Conservation (phyloP, 2,329 filamentous ascomycete species). For the Venturia oleaginea region DNA sequence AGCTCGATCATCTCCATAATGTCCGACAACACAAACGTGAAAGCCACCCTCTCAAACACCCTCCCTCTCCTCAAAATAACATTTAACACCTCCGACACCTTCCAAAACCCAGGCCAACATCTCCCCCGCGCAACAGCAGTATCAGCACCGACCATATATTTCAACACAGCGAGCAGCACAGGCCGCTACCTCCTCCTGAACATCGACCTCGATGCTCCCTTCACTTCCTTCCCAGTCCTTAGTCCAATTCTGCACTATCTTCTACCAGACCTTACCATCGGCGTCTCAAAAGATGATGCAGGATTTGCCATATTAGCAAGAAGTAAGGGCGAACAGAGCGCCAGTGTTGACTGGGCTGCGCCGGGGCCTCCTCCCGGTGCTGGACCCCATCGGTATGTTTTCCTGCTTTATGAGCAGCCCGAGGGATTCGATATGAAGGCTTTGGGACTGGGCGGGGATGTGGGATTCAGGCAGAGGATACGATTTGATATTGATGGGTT, state of each 20-base stretch:
- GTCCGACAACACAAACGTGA: too few relatives aligned
- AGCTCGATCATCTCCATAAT: too few relatives aligned
- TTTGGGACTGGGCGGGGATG: not conserved
- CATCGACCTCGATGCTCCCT: slow-evolving; percentile 5
- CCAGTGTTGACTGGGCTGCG: not conserved
- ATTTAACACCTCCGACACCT: too few relatives aligned
- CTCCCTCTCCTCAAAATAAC: too few relatives aligned
- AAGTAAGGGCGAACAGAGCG: not conserved
- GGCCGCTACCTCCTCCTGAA: not conserved
- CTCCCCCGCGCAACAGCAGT: not conserved
- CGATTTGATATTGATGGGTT: not conserved
- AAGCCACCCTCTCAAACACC: too few relatives aligned
- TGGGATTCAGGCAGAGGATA: not conserved
- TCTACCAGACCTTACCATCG: not conserved
- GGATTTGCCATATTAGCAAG: not conserved
- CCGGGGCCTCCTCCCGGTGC: not conserved
- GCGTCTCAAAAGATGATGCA: not conserved
- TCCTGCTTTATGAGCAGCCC: slow-evolving; percentile 6
- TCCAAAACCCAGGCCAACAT: not conserved
- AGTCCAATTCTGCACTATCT: not conserved
- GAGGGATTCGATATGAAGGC: not conserved
- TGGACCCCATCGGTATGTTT: not conserved
- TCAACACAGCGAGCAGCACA: not conserved
- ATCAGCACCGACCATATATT: not conserved
- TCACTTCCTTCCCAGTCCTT: not conserved